phyloP scores from a whole-genome alignment of 2,329 filamentous ascomycete genomes.

The Thielaviopsis populi region DNA sequence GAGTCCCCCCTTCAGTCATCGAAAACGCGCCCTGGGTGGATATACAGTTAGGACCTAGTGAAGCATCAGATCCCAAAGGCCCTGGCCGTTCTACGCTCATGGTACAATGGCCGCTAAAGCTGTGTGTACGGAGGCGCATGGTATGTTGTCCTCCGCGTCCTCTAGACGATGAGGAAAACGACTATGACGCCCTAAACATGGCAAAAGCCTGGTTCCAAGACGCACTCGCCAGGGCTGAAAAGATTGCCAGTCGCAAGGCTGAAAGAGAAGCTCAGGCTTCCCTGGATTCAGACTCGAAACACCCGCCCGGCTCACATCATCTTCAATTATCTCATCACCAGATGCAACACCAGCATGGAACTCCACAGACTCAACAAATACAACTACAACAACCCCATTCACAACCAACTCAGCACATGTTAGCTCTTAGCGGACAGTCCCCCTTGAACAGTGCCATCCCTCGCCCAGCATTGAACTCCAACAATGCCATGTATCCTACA shows the following conservation, averaged over 20 bases:
- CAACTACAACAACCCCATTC: neutral
- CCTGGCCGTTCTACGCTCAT: constrained; percentile 25
- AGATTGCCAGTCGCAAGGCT: constrained; percentile 33
- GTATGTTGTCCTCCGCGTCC: constrained; percentile 28
- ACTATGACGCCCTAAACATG: constrained; percentile 34
- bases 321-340: neutral
- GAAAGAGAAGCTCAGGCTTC: constrained; percentile 30
- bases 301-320: neutral
- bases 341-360: neutral
- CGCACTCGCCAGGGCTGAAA: constrained; percentile 32
- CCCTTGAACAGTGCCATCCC: constrained; percentile 31
- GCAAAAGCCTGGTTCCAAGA: constrained; percentile 36
- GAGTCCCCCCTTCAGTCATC: constrained; percentile 31
- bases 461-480: constrained; percentile 31
- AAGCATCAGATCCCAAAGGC: constrained; percentile 29
- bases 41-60: constrained; percentile 34
- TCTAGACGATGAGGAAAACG: constrained; percentile 26
- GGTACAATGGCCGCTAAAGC: constrained; percentile 39
- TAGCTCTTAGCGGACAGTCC: constrained; percentile 35
- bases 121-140: constrained; percentile 37
- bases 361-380: neutral
- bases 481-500: constrained; percentile 50
- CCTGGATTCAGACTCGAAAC: neutral
- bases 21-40: constrained; percentile 36
- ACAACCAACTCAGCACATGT: constrained; percentile 22